A percentile compares a stretch with the other conserved stretches of the same genome.
Evolutionary conservation across 768 basidiomycete species (phyloP).

Genomic region (Gloeostereum incarnatum): DNA sequence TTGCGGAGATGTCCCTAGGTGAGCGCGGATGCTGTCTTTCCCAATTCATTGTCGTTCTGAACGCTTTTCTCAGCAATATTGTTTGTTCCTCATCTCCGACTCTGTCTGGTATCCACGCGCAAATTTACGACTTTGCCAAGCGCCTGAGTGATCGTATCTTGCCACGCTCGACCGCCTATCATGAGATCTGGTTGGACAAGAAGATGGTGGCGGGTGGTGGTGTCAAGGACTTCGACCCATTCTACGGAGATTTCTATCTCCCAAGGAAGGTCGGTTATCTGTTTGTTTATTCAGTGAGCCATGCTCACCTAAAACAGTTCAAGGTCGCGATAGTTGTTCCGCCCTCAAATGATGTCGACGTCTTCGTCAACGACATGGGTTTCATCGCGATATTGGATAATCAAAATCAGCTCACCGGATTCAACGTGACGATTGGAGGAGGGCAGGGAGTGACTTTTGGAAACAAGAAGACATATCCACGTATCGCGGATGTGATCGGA

Average conservation of each 20-base stretch:
- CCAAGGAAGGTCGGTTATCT: slow-evolving; percentile 73
- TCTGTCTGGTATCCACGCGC: slow-evolving; percentile 74
- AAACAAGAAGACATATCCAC: slow-evolving; percentile 98
- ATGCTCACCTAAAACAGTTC: slow-evolving; percentile 48
- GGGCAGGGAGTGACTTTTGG: slow-evolving; percentile 99
- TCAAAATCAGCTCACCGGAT: slow-evolving; percentile 76
- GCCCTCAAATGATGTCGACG: slow-evolving; percentile 92
- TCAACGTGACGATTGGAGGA: slow-evolving; percentile 91
- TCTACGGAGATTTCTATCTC: slow-evolving; percentile 97
- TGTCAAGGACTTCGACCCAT: slow-evolving; percentile 87
- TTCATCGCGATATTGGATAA: slow-evolving; percentile 88
- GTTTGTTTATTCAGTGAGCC: background rate
- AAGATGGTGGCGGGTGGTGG: slow-evolving; percentile 93
- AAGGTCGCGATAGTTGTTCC: slow-evolving; percentile 96
- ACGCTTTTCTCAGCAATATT: slow-evolving; percentile 54
- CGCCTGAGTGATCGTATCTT: slow-evolving; percentile 78
- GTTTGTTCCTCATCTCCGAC: slow-evolving; percentile 88
- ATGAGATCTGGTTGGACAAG: slow-evolving; percentile 99
- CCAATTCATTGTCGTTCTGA: slow-evolving; percentile 5
- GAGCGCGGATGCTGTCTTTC: too few relatives aligned
- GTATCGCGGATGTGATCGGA: slow-evolving; percentile 78
- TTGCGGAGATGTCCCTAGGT: slow-evolving; percentile 97
- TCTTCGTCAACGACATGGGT: slow-evolving; percentile 93
- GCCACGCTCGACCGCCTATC: slow-evolving; percentile 88
- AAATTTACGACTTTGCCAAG: slow-evolving; percentile 80